Base-by-base conservation (phyloP, 192 early-diverging fungal species). In the Ramicandelaber brevisporus region DNA sequence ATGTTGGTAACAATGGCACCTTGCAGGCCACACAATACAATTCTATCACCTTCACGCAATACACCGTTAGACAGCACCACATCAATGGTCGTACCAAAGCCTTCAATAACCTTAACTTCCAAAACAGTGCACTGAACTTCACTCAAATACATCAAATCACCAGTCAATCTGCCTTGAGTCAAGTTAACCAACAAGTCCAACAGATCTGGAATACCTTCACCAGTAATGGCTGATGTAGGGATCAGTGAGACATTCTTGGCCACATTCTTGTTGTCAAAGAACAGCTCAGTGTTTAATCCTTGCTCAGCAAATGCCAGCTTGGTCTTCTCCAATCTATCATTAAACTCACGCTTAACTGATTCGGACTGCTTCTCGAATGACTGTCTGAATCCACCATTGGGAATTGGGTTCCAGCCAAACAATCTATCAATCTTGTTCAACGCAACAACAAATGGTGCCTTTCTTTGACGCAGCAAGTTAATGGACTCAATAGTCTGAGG, bases 21-120 rank as follows among this genome's bases (percentile, higher is more conserved):
- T 32, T 90, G 72, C 29, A 53, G 45, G 46, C 87, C 93, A 43
- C 93, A 95, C 13, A 98, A 44, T 4, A 85, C 78, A 35, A 98
- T 95, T 21, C 73, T 68, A 46, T 98, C 93, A 20, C 89, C 87
- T 61, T 98, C 88, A 37, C 74, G 62, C 38, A 98, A 51, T 21
- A 82, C 69, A 46, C 83, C 83, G 58, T 98, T 98, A 5, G 81
- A 82, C 23, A 98, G 60, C 14, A 98, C 59, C 14, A 95, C 89
- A 55, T 98, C 93, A 31, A 95, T 82, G 2, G 93, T 95, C 0
- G 87, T 97, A 34, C 90, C 90, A 24, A 87, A 65, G 43, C 93
- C 93, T 59, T 98, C 93, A 44, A 95, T 70, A 7, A 90, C 89
- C 65, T 98, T 98, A 42, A 98, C 93, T 65, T 98, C 93, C 36